A percentile compares a stretch with the other conserved stretches of the same genome.
phyloP scores from a whole-genome alignment of 1,284 basidiomycete species.

The Malassezia brasiliensis region DNA sequence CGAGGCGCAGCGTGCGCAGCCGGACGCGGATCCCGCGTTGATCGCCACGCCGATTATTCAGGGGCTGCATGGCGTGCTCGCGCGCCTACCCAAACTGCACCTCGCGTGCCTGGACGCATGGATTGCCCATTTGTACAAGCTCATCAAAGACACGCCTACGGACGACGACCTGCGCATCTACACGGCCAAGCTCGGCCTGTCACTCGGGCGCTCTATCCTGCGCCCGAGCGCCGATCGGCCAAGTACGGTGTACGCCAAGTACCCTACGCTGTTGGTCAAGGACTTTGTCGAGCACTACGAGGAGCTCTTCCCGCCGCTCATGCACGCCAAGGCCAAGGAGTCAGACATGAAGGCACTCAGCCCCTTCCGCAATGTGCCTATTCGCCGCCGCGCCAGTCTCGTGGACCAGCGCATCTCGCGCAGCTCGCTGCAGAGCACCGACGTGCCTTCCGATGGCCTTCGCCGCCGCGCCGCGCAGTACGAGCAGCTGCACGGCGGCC shows the following conservation, averaged over 20 bases:
- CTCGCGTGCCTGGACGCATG: constrained; percentile 71
- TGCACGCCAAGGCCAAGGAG: constrained; percentile 72
- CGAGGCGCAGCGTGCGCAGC: background rate
- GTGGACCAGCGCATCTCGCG: constrained; percentile 60
- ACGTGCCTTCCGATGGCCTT: constrained; percentile 19
- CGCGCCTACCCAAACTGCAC: constrained; percentile 67
- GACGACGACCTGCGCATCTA: constrained; percentile 63
- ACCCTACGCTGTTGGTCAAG: constrained; percentile 61
- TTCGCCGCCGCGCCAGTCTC: constrained; percentile 74
- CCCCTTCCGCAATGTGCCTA: constrained; percentile 54
- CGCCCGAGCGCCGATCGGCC: constrained; percentile 74
- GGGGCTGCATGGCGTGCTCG: constrained; percentile 61
- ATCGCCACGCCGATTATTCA: constrained; percentile 73
- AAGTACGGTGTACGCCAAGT: constrained; percentile 66
- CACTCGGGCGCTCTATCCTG: constrained; percentile 71
- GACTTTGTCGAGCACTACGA: constrained; percentile 72
- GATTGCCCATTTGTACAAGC: constrained; percentile 63
- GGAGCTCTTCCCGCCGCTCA: constrained; percentile 66
- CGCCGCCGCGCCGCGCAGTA: constrained; percentile 25
- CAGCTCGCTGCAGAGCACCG: constrained; percentile 23
- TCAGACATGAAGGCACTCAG: constrained; percentile 52
- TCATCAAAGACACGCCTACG: constrained; percentile 59
- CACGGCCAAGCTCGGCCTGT: constrained; percentile 72
- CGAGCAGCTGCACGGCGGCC: constrained; percentile 17
- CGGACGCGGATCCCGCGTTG: constrained; percentile 35